A percentile compares a stretch with the other conserved stretches of the same genome.
These are phyloP conservation scores for Conticribra weissflogii DNA, from an alignment of 108 stramenopile species.

Conservation along the genomic window DNA sequence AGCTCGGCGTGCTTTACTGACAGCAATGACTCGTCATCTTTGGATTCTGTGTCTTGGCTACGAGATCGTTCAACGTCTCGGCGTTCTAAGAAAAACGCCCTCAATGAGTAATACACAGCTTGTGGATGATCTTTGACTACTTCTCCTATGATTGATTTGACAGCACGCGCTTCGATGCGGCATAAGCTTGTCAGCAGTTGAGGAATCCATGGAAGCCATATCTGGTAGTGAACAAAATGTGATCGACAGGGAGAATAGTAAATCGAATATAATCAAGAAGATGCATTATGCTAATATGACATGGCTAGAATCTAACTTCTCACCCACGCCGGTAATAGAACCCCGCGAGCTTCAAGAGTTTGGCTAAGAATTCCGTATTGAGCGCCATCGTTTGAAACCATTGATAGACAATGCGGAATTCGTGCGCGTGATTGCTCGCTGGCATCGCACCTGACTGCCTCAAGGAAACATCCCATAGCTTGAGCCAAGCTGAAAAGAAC, in stretches of 20 bases:
- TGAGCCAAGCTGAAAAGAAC: slow-evolving; percentile 58
- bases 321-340: slow-evolving; percentile 82
- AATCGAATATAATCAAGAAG: not conserved
- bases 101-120: slow-evolving; percentile 80
- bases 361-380: slow-evolving; percentile 73
- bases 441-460: slow-evolving; percentile 78
- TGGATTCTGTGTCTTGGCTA: slow-evolving; percentile 44
- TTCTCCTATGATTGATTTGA: slow-evolving; percentile 62
- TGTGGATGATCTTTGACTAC: slow-evolving; percentile 84
- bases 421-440: slow-evolving; percentile 79
- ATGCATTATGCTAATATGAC: not conserved
- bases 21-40: slow-evolving; percentile 45
- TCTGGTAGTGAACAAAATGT: not conserved
- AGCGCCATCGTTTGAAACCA: slow-evolving; percentile 86
- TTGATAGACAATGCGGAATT: slow-evolving; percentile 87
- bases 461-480: slow-evolving; percentile 93
- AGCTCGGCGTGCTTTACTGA: slow-evolving; percentile 72
- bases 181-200: slow-evolving; percentile 86
- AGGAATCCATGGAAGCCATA: slow-evolving; percentile 95
- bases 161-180: slow-evolving; percentile 67
- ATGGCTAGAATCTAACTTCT: not conserved
- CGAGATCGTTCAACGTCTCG: slow-evolving; percentile 82
- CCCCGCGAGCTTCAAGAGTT: slow-evolving; percentile 74
- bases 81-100: slow-evolving; percentile 86
- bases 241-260: not conserved